Evolutionary conservation across 805 yeast genomes (phyloP).

Genomic region (Nakazawaea pomicola): DNA sequence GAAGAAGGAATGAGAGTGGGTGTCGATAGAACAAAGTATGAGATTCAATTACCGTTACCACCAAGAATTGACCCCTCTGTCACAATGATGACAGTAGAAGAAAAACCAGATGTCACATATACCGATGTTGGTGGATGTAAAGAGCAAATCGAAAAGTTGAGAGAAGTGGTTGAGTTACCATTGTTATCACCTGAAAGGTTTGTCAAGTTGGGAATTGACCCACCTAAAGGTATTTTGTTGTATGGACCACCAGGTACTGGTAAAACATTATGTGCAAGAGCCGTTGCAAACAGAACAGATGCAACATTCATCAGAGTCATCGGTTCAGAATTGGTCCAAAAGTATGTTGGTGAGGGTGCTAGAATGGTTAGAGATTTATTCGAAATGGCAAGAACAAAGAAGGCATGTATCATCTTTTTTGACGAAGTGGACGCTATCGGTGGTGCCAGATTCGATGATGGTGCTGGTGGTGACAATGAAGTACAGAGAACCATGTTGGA

Average conservation of each 20-base stretch:
- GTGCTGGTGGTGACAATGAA: conserved; percentile 99
- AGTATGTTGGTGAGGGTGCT: conserved; percentile 99
- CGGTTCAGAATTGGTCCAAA: conserved; percentile 97
- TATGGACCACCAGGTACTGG: conserved; percentile 99
- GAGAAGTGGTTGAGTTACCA: conserved; percentile 96
- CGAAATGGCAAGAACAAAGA: conserved; percentile 98
- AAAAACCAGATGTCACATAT: conserved; percentile 97
- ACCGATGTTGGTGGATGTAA: conserved; percentile 98
- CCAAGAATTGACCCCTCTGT: conserved; percentile 97
- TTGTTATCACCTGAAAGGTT: conserved; percentile 93
- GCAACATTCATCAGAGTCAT: conserved; percentile 98
- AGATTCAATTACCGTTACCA: conserved; percentile 94
- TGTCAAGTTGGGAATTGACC: conserved; percentile 95
- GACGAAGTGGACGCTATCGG: conserved; percentile 99
- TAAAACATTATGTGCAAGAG: conserved; percentile 96
- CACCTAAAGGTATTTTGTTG: conserved; percentile 94
- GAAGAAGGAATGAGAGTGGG: conserved; percentile 99
- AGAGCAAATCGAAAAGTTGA: conserved; percentile 93
- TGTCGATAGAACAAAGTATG: conserved; percentile 95
- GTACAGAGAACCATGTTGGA: conserved; percentile 99
- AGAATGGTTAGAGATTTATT: conserved; percentile 98
- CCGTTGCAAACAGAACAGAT: conserved; percentile 98
- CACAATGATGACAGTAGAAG: conserved; percentile 99
- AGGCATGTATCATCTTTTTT: conserved; percentile 95
- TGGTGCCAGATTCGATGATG: conserved; percentile 99